A percentile compares a stretch with the other conserved stretches of the same genome.
phyloP scores from a whole-genome alignment of 2,329 filamentous ascomycete species.

The Penicillium fuscoglaucum region DNA sequence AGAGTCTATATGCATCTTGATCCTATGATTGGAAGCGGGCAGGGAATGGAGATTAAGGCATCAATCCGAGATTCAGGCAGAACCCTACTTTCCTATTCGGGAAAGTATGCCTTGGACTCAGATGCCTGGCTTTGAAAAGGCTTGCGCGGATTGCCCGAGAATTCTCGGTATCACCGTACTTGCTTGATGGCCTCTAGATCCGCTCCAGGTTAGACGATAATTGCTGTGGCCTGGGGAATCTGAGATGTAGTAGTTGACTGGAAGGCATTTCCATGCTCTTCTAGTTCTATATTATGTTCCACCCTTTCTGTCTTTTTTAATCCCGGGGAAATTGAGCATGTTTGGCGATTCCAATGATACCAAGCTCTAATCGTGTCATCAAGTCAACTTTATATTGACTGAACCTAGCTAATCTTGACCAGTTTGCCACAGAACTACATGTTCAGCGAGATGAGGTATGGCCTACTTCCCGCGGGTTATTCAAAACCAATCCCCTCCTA shows the following conservation, averaged over 20 bases:
- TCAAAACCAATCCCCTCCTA: neutral
- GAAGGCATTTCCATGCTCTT: neutral
- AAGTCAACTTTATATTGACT: neutral
- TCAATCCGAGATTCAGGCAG: neutral
- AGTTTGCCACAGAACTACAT: conserved; percentile 94
- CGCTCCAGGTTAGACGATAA: neutral
- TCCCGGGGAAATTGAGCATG: neutral
- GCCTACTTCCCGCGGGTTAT: neutral
- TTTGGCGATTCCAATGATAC: neutral
- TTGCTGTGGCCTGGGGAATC: neutral
- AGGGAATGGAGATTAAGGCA: neutral
- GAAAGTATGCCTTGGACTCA: neutral
- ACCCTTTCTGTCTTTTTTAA: neutral
- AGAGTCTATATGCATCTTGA: neutral
- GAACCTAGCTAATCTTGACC: conserved; percentile 12
- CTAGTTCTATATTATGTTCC: neutral
- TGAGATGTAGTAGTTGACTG: neutral
- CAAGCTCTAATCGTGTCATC: neutral
- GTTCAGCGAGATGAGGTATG: conserved; percentile 80
- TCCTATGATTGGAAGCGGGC: neutral
- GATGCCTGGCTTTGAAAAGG: neutral
- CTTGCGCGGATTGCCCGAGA: neutral
- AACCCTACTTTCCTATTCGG: neutral
- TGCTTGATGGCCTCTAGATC: neutral
- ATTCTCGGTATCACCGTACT: neutral